Conservation (phyloP, 225 moss, liverwort and hornwort species). For the Climacium dendroides region DNA sequence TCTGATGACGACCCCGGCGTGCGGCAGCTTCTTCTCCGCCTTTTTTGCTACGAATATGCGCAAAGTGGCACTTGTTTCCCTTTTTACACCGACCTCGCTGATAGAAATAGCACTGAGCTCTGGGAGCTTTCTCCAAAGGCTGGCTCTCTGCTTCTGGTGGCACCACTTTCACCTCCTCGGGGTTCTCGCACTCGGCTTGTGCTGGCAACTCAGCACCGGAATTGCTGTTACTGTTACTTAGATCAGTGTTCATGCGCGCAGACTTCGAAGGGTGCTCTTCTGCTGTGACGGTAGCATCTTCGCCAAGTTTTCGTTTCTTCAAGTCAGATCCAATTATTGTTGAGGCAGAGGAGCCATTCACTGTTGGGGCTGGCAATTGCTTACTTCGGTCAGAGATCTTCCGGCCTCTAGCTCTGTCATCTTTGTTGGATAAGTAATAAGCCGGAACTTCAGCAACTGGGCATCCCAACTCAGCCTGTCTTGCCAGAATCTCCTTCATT, state of each 20-base stretch:
- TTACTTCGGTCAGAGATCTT: neutral
- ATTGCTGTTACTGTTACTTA: neutral
- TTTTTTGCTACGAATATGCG: constrained; percentile 31
- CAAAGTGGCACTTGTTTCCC: constrained; percentile 52
- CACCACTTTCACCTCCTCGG: neutral
- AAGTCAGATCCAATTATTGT: neutral
- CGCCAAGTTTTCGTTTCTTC: constrained; percentile 24
- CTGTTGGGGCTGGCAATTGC: neutral
- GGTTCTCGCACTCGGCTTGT: neutral
- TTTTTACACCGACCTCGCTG: constrained; percentile 70
- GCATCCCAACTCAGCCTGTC: constrained; percentile 74
- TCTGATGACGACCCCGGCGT: neutral
- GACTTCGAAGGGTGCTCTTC: constrained; percentile 40
- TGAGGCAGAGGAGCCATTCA: neutral
- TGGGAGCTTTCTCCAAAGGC: neutral
- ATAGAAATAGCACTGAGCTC: constrained; percentile 35
- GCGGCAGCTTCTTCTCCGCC: neutral
- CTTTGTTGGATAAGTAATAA: constrained; percentile 42
- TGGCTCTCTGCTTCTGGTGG: neutral
- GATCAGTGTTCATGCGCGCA: constrained; percentile 10
- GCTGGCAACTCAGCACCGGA: neutral
- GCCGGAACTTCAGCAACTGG: constrained; percentile 91
- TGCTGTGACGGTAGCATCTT: neutral
- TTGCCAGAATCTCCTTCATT: constrained; percentile 82
- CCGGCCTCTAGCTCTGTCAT: neutral